Evolutionary conservation across 306 rosid species (phyloP).

Genomic region (Vigna trinervia): DNA sequence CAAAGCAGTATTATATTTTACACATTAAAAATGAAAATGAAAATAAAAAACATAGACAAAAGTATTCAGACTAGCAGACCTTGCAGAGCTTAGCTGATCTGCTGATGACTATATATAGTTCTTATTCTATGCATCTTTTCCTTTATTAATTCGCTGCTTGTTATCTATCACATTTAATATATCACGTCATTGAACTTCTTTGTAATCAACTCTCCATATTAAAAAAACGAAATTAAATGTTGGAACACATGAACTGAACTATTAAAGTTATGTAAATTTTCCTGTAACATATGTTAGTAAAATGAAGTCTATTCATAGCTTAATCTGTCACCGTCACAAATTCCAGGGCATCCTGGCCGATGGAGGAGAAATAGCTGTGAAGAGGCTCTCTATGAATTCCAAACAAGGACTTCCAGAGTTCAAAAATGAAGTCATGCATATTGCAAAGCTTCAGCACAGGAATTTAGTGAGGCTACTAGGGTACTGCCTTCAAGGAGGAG

Average conservation of each 20-base stretch:
- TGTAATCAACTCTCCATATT: neutral
- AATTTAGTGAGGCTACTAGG: conserved; percentile 62
- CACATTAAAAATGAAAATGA: neutral
- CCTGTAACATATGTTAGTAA: neutral
- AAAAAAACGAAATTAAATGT: neutral
- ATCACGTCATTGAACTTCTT: neutral
- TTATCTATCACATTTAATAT: neutral
- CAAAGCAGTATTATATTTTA: too few relatives aligned
- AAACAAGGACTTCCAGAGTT: conserved; percentile 58
- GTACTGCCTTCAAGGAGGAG: conserved; percentile 56
- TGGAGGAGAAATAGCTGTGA: conserved; percentile 61
- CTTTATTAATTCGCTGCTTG: neutral
- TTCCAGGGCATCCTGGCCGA: conserved; percentile 53
- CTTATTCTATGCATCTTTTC: neutral
- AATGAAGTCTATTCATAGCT: neutral
- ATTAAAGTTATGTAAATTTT: conserved; percentile 5
- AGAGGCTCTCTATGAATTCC: conserved; percentile 57
- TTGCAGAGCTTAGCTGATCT: neutral
- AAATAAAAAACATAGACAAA: neutral
- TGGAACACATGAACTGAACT: neutral
- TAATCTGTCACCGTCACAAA: neutral
- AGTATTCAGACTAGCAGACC: too few relatives aligned
- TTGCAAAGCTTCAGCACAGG: conserved; percentile 63
- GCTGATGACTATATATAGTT: neutral
- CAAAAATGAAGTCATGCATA: conserved; percentile 56